Base-by-base conservation (phyloP, 2,329 filamentous ascomycete genomes). In the Neopestalotiopsis sp. region DNA sequence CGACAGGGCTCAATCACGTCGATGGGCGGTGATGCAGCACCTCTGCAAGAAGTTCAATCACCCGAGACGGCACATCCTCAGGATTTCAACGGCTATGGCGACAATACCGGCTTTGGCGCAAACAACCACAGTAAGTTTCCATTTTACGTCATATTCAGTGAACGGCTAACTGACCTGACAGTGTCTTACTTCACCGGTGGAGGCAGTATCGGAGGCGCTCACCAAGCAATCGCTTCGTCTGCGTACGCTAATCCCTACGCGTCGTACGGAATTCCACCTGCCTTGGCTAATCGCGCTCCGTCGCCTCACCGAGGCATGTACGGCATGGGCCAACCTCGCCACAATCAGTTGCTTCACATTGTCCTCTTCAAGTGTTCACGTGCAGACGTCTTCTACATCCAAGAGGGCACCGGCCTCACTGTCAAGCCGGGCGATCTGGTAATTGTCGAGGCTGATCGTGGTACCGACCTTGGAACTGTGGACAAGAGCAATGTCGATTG, bases 291-390 rank as follows among this genome's bases (percentile, higher is more conserved):
- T 67, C 84, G 89, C 24, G 82, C 89, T 3, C 81, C 87, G 9
- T 91, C 90, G 14, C 89, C 90, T 6, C 89, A 90, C 75, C 86
- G 89, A 64, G 87, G 82, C 74, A 85, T 90, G 77, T 91, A 91
- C 74, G 86, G 85, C 64, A 85, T 90, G 77, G 82, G 85, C 40
- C 90, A 89, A 75, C 88, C 86, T 49, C 88, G 88, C 63, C 87
- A 89, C 74, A 91, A 89, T 72, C 92, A 94, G 78, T 85, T 91
- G 7, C 86, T 97, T 9, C 95, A 95, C 79, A 92, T 99, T 66
- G 95, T 99, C 17, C 90, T 95, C 6, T 99, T 99, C 88, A 99
- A 99, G 81, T 98, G 95, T 79, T 94, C 94, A 45, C 89, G 96
- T 71, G 95, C 95, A 49, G 96, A 98, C 77, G 94, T 98, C 10